A percentile compares a stretch with the other conserved stretches of the same genome.
These are phyloP conservation scores for Pseudogymnoascus sp. DNA, from an alignment of 2,329 filamentous ascomycete genomes.

Conservation along the genomic window DNA sequence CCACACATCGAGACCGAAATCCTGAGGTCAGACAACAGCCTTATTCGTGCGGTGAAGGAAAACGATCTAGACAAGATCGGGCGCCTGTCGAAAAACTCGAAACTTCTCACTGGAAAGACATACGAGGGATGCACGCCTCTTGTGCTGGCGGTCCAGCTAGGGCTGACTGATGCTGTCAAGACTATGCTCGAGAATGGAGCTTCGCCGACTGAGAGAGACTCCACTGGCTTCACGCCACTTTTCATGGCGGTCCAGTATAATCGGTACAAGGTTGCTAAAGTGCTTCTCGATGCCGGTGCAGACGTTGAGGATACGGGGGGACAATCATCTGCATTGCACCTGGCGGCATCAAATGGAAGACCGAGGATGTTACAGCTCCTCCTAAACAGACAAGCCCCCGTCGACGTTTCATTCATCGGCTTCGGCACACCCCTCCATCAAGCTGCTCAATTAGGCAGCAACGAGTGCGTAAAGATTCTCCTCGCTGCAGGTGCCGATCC, in stretches of 20 bases:
- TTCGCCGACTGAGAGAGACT: background rate
- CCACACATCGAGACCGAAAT: background rate
- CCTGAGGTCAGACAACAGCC: background rate
- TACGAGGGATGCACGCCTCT: background rate
- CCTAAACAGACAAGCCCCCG: background rate
- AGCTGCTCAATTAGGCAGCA: background rate
- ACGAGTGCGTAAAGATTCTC: background rate
- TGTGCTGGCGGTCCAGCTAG: background rate
- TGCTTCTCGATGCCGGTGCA: background rate
- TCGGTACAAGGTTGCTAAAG: background rate
- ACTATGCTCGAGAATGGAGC: background rate
- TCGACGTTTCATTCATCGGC: background rate
- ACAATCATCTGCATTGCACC: background rate
- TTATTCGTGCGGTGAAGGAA: background rate
- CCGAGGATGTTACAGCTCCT: background rate
- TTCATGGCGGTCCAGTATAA: background rate
- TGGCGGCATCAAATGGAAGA: background rate
- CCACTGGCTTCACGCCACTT: background rate
- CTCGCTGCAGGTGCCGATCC: slow-evolving; percentile 10
- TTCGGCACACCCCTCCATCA: background rate
- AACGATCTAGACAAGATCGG: background rate
- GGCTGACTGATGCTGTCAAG: background rate
- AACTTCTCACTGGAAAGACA: background rate
- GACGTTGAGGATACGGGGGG: background rate
- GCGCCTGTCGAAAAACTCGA: background rate